Evolutionary conservation across 2,329 filamentous ascomycete genomes (phyloP).

Genomic region (Colletotrichum sp.): DNA sequence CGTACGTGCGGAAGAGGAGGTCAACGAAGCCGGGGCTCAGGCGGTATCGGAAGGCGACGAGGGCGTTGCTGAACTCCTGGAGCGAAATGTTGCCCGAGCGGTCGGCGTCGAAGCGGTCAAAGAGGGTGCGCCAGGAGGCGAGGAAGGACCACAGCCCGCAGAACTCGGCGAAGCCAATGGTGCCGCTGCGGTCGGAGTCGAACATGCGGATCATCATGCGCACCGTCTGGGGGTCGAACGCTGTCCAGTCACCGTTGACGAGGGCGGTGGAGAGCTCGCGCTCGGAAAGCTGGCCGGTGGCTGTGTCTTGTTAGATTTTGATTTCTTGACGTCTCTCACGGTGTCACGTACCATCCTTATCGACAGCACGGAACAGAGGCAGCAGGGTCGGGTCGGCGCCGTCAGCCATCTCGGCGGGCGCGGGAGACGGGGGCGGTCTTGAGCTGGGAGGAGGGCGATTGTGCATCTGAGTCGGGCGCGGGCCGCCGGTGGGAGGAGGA

Average conservation of each 20-base stretch:
- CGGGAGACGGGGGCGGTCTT: slow-evolving; percentile 70
- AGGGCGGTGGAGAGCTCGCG: slow-evolving; percentile 86
- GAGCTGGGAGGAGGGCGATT: slow-evolving; percentile 60
- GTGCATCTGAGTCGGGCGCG: slow-evolving; percentile 43
- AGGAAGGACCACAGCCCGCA: slow-evolving; percentile 96
- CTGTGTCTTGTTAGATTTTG: slow-evolving; percentile 38
- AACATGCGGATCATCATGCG: slow-evolving; percentile 99
- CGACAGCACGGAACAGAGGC: slow-evolving; percentile 88
- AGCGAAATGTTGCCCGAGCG: slow-evolving; percentile 85
- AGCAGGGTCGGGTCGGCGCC: slow-evolving; percentile 75
- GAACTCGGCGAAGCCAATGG: slow-evolving; percentile 95
- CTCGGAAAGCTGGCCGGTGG: slow-evolving; percentile 83
- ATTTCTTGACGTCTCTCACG: not conserved
- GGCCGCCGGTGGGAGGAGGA: slow-evolving; percentile 51
- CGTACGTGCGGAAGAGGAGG: slow-evolving; percentile 86
- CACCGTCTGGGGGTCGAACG: slow-evolving; percentile 92
- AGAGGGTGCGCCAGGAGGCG: slow-evolving; percentile 90
- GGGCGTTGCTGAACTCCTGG: slow-evolving; percentile 85
- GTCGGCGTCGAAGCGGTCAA: slow-evolving; percentile 94
- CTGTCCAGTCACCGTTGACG: slow-evolving; percentile 94
- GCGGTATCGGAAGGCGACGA: slow-evolving; percentile 92
- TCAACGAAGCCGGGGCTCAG: slow-evolving; percentile 84
- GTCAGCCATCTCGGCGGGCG: slow-evolving; percentile 47
- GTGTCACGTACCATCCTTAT: slow-evolving; percentile 70
- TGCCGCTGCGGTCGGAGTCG: slow-evolving; percentile 86